These are phyloP conservation scores for Penicillium concentricum DNA, from an alignment of 2,329 filamentous ascomycete genomes.

Conservation along the genomic window DNA sequence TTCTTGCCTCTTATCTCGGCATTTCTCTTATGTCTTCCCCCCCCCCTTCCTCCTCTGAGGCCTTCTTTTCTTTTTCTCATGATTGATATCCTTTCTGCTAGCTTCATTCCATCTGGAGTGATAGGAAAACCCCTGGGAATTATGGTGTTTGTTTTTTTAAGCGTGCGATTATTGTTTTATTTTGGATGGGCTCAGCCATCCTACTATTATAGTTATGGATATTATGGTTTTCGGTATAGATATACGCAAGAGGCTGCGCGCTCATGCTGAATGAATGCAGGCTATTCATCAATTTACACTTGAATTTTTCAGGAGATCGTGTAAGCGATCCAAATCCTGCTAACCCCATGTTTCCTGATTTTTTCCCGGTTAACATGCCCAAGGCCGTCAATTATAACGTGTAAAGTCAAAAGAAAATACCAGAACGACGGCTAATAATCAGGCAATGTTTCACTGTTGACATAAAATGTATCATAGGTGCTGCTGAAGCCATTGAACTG, in stretches of 20 bases:
- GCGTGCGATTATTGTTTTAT: neutral
- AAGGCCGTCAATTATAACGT: neutral
- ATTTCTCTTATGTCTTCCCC: neutral
- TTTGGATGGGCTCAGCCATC: neutral
- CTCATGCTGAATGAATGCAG: conserved; percentile 14
- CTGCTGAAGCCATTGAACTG: conserved; percentile 27
- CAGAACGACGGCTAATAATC: neutral
- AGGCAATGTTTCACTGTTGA: conserved; percentile 26
- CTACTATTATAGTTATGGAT: conserved; percentile 7
- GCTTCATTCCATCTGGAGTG: conserved; percentile 12
- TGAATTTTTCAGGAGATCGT: neutral
- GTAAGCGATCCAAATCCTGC: neutral
- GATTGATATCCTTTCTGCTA: conserved; percentile 27
- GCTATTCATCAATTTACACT: conserved; percentile 8
- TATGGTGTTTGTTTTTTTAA: conserved; percentile 5
- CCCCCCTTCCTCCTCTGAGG: neutral
- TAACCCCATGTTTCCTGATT: neutral
- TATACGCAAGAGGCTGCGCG: conserved; percentile 6
- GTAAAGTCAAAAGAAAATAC: neutral
- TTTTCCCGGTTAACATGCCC: neutral
- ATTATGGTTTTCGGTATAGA: conserved; percentile 6
- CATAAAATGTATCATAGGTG: conserved; percentile 16
- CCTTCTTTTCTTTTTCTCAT: conserved; percentile 15
- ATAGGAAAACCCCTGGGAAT: neutral
- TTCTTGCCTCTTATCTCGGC: conserved; percentile 1